phyloP scores from a whole-genome alignment of 176 grass and related monocot species.

The Lolium perenne region DNA sequence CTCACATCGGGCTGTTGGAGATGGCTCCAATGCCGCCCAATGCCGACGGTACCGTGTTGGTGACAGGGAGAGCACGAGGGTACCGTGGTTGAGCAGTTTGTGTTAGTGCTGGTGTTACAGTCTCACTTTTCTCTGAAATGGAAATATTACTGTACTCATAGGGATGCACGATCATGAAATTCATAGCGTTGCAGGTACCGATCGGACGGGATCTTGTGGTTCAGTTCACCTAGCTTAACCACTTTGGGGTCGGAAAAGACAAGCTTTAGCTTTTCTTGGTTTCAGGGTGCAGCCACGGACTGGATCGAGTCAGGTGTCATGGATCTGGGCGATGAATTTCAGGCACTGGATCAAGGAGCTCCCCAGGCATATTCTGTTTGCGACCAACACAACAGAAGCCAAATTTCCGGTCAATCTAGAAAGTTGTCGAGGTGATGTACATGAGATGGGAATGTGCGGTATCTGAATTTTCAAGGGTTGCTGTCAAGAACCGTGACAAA shows the following conservation, averaged over 20 bases:
- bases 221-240: conserved; percentile 12
- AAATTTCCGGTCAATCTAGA: background rate
- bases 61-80: too few species aligned
- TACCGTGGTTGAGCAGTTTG: too few species aligned
- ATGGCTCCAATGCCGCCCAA: too few species aligned
- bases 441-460: background rate
- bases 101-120: background rate
- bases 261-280: background rate
- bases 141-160: too few species aligned
- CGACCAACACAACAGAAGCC: background rate
- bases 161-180: background rate
- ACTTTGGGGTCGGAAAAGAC: background rate
- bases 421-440: background rate
- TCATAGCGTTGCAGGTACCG: background rate
- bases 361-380: background rate
- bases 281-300: background rate
- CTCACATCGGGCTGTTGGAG: too few species aligned
- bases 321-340: background rate
- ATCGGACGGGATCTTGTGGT: background rate
- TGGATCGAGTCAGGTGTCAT: background rate
- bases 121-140: background rate
- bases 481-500: background rate
- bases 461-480: conserved; percentile 11
- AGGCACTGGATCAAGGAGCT: background rate
- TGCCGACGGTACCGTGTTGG: too few species aligned